Evolutionary conservation across 2,329 filamentous ascomycete species (phyloP), one percentile per base, ranked within the genome.

Genomic region (Colletotrichum australisinense): DNA sequence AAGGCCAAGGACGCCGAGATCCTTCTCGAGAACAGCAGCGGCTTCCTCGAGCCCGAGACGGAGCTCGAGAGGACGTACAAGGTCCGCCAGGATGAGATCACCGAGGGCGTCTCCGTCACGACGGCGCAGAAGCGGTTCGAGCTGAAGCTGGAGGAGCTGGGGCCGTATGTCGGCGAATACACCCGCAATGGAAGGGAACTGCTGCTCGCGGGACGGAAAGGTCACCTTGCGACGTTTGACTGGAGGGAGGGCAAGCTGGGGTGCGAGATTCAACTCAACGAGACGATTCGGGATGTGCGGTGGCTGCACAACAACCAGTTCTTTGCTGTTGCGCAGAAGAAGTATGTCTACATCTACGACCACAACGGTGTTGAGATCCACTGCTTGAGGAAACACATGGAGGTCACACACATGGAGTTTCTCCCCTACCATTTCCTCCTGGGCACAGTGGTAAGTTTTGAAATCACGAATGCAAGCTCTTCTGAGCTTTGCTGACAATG

Each of bases 281-380:
- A 99, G 86, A 98, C 95, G 0, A 89, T 98, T 14, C 89, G 96
- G 65, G 96, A 98, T 83, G 93, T 93, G 30, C 93, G 92, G 80
- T 99, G 95, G 94, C 88, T 98, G 78, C 95, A 98, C 84, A 98
- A 98, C 81, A 95, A 97, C 82, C 95, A 98, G 77, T 93, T 91
- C 84, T 98, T 98, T 84, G 96, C 96, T 0, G 95, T 98, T 14
- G 95, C 97, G 57, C 96, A 99, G 84, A 98, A 98, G 87, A 97
- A 96, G 84, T 93, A 97, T 77, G 94, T 97, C 76, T 99, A 98
- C 85, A 98, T 99, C 76, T 99, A 99, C 86, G 97, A 98, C 79
- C 88, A 91, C 70, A 90, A 94, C 69, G 97, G 97, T 64, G 94
- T 98, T 24, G 97, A 99, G 84, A 85, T 99, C 67, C 97, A 99